Percentiles rank a stretch among this genome's conserved stretches.
These are phyloP conservation scores for Intubia oerlemansii DNA, from an alignment of 2,329 filamentous ascomycete species.

Conservation along the genomic window DNA sequence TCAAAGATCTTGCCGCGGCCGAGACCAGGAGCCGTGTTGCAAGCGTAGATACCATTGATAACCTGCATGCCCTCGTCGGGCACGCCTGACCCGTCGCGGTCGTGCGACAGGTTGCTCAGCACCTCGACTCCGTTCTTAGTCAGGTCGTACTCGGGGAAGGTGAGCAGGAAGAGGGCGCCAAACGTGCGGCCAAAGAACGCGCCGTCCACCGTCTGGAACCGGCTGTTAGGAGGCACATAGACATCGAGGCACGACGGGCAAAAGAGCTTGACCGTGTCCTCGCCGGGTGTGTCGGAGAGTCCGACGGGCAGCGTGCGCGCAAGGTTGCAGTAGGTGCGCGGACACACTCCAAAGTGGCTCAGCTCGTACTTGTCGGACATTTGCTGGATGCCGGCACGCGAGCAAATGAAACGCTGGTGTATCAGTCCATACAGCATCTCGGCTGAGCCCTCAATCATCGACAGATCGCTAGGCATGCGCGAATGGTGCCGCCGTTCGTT, in stretches of 20 bases:
- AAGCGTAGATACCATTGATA: constrained; percentile 71
- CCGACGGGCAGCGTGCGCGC: constrained; percentile 85
- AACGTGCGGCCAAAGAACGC: constrained; percentile 98
- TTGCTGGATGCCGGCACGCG: constrained; percentile 85
- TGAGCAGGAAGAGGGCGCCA: constrained; percentile 92
- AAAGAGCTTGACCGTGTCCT: constrained; percentile 96
- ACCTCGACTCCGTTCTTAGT: constrained; percentile 45
- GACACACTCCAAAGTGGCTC: constrained; percentile 87
- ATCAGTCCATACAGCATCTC: constrained; percentile 96
- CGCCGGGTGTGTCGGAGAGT: constrained; percentile 80
- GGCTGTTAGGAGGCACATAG: constrained; percentile 90
- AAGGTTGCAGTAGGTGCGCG: constrained; percentile 80
- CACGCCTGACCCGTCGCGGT: constrained; percentile 6
- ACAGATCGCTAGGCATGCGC: constrained; percentile 78
- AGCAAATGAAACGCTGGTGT: constrained; percentile 96
- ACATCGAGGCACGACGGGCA: constrained; percentile 93
- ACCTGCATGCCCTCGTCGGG: constrained; percentile 12
- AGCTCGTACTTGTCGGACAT: constrained; percentile 99
- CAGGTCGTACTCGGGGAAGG: constrained; percentile 88
- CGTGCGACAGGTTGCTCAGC: constrained; percentile 17
- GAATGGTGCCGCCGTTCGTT: constrained; percentile 57
- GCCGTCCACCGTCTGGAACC: constrained; percentile 92
- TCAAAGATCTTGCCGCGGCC: constrained; percentile 75
- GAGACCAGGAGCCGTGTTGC: constrained; percentile 76
- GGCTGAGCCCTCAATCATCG: constrained; percentile 91